These are phyloP conservation scores for Colletotrichum lentis DNA, from an alignment of 2,329 filamentous ascomycete genomes.

Conservation along the genomic window DNA sequence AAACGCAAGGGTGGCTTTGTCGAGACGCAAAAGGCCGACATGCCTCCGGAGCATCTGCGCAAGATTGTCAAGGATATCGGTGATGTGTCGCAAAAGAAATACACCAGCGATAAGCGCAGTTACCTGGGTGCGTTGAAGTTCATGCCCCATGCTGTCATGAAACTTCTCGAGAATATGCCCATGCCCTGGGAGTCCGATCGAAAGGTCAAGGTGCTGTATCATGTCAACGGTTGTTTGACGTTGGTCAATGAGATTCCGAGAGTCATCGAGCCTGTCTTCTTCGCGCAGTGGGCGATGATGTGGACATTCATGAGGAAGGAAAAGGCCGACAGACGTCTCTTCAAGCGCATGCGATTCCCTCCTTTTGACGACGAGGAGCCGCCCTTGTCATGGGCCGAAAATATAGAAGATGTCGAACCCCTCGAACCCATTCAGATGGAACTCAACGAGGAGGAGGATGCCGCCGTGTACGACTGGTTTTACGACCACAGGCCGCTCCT, in stretches of 20 bases:
- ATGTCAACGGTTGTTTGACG: constrained; percentile 96
- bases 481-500: constrained; percentile 92
- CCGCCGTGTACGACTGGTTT: constrained; percentile 93
- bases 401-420: constrained; percentile 97
- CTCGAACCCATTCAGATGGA: constrained; percentile 99
- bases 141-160: constrained; percentile 98
- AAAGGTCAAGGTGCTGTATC: constrained; percentile 97
- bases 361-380: constrained; percentile 99
- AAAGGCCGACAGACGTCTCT: constrained; percentile 93
- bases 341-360: constrained; percentile 99
- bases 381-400: constrained; percentile 96
- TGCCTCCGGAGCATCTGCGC: constrained; percentile 96
- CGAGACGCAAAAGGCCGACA: constrained; percentile 97
- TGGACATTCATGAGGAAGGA: constrained; percentile 98
- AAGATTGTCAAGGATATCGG: constrained; percentile 99
- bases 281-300: constrained; percentile 99
- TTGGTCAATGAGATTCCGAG: constrained; percentile 95
- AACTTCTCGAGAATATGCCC: constrained; percentile 98
- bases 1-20: constrained; percentile 97
- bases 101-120: constrained; percentile 97
- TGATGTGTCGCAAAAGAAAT: constrained; percentile 99
- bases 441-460: constrained; percentile 91
- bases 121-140: constrained; percentile 98
- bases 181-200: constrained; percentile 99
- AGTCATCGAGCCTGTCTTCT: constrained; percentile 97